A percentile compares a stretch with the other conserved stretches of the same genome.
Evolutionary conservation across 164 flowering plant genomes (phyloP).

Genomic region (Kingdonia uniflora): DNA sequence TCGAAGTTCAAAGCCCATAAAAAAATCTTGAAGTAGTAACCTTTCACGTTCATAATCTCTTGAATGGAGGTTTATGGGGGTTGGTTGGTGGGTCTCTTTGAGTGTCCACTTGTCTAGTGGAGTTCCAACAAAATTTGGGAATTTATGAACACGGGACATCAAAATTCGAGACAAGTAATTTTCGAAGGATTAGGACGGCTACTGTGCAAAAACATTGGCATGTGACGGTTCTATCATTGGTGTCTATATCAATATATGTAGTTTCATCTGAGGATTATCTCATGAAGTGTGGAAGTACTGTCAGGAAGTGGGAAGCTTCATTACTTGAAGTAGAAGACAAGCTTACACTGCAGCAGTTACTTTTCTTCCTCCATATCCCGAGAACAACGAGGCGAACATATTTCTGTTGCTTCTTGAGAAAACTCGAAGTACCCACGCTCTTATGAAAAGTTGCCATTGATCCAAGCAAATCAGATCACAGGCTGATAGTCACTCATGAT

Average conservation of each 20-base stretch:
- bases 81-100: conserved; percentile 10
- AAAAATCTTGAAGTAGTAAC: too few relatives aligned
- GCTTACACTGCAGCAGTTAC: conserved; percentile 53
- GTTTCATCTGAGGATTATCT: conserved; percentile 31
- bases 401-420: conserved; percentile 77
- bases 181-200: conserved; percentile 26
- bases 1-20: too few relatives aligned
- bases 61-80: too few relatives aligned
- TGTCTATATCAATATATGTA: conserved; percentile 14
- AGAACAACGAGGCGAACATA: conserved; percentile 95
- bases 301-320: conserved; percentile 63
- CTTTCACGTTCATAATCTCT: too few relatives aligned
- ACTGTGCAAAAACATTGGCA: conserved; percentile 15
- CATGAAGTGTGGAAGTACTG: conserved; percentile 52
- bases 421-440: conserved; percentile 94
- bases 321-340: conserved; percentile 49
- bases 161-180: conserved; percentile 25
- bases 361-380: conserved; percentile 93
- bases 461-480: conserved; percentile 77
- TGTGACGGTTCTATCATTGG: conserved; percentile 30
- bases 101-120: conserved; percentile 19
- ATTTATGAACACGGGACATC: conserved; percentile 55
- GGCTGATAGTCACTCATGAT: conserved; percentile 84
- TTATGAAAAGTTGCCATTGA: conserved; percentile 86
- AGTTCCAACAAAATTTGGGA: conserved; percentile 22